phyloP scores from a whole-genome alignment of 108 stramenopile genomes.

The Schizochytrium sp. region DNA sequence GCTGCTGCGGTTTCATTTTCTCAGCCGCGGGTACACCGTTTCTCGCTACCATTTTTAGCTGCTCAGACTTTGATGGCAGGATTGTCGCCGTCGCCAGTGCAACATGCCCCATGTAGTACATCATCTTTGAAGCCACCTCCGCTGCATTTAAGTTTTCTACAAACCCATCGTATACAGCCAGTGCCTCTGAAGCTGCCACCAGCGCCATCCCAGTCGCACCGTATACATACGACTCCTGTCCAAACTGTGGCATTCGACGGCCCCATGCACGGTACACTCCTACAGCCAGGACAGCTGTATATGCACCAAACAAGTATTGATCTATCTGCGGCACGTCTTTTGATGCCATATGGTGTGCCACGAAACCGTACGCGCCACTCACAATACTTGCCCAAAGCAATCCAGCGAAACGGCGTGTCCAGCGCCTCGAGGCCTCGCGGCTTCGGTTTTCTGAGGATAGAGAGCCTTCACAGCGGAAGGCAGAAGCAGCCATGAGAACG shows the following conservation, averaged over 20 bases:
- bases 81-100: constrained; percentile 3
- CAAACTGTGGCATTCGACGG: neutral
- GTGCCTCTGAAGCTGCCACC: neutral
- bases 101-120: constrained; percentile 24
- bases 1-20: neutral
- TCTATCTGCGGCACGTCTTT: neutral
- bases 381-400: neutral
- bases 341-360: neutral
- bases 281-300: neutral
- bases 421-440: neutral
- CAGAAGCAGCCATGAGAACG: neutral
- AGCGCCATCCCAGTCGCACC: neutral
- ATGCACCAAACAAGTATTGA: neutral
- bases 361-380: neutral
- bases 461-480: neutral
- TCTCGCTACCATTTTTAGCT: neutral
- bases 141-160: neutral
- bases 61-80: neutral
- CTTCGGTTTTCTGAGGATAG: neutral
- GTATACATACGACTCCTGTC: neutral
- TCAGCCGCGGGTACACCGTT: neutral
- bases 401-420: neutral
- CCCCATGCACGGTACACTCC: neutral
- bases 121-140: neutral
- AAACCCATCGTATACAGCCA: neutral